These are phyloP conservation scores for Xenosphaeropsis pyriputrescens DNA, from an alignment of 2,329 filamentous ascomycete genomes.

Conservation along the genomic window DNA sequence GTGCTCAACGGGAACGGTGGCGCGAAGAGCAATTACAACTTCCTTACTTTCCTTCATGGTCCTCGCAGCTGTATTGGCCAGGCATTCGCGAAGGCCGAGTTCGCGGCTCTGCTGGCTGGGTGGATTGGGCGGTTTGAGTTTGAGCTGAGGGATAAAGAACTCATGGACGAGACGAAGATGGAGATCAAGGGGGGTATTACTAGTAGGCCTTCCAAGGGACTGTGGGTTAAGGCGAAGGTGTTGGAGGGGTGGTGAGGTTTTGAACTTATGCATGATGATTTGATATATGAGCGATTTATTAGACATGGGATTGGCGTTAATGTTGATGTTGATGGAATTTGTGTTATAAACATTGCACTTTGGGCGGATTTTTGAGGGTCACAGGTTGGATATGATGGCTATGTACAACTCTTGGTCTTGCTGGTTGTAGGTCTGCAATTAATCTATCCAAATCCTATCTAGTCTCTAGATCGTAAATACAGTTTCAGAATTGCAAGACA, in stretches of 20 bases:
- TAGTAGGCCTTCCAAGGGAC: constrained; percentile 53
- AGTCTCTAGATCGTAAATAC: no score
- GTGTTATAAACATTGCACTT: no score
- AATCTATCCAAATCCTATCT: no score
- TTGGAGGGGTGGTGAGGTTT: constrained; percentile 46
- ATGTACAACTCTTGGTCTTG: no score
- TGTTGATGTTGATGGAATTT: no score
- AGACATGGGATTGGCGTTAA: no score
- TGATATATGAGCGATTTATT: no score
- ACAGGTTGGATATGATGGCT: no score
- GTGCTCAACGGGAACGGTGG: constrained; percentile 47
- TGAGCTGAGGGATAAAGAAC: constrained; percentile 36
- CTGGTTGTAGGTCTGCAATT: no score
- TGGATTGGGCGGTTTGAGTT: constrained; percentile 65
- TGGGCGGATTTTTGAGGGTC: no score
- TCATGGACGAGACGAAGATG: constrained; percentile 51
- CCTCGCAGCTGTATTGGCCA: constrained; percentile 76
- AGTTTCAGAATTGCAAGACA: no score
- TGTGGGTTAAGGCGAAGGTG: constrained; percentile 52
- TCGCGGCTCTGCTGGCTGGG: constrained; percentile 67
- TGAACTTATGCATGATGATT: no score
- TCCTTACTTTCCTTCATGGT: constrained; percentile 75
- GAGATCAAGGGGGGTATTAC: constrained; percentile 58
- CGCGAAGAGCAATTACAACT: constrained; percentile 60
- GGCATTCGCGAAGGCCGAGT: constrained; percentile 69